Evolutionary conservation across 2,329 filamentous ascomycete genomes (phyloP).

Genomic region (Rutstroemia sp.): DNA sequence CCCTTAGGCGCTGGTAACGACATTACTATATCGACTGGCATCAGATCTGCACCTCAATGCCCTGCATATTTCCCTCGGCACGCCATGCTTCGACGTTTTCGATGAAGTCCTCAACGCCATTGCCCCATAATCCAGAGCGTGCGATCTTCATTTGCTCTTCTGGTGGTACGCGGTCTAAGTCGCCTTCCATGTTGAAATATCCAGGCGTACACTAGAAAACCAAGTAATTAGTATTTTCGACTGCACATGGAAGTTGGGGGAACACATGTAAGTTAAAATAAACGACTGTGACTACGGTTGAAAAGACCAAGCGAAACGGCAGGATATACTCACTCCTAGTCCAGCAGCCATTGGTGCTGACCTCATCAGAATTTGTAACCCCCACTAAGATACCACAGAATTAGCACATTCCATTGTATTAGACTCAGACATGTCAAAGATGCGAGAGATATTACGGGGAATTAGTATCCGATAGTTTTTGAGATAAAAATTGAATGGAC

Average conservation of each 20-base stretch:
- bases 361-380: neutral
- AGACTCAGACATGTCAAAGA: no score
- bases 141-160: neutral
- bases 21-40: no score
- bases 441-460: no score
- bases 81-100: neutral
- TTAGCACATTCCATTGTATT: no score
- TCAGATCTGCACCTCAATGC: neutral
- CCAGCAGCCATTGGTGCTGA: neutral
- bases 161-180: neutral
- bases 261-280: no score
- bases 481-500: no score
- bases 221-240: no score
- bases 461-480: no score
- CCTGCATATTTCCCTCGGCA: neutral
- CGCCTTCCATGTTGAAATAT: neutral
- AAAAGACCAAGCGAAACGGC: no score
- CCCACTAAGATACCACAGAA: neutral
- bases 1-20: no score
- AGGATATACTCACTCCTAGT: neutral
- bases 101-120: neutral
- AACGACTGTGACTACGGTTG: no score
- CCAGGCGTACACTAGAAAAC: neutral
- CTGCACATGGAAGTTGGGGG: no score
- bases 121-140: neutral